These are phyloP conservation scores for Pseudocercospora eumusae DNA, from an alignment of 2,329 filamentous ascomycete species.

Conservation along the genomic window DNA sequence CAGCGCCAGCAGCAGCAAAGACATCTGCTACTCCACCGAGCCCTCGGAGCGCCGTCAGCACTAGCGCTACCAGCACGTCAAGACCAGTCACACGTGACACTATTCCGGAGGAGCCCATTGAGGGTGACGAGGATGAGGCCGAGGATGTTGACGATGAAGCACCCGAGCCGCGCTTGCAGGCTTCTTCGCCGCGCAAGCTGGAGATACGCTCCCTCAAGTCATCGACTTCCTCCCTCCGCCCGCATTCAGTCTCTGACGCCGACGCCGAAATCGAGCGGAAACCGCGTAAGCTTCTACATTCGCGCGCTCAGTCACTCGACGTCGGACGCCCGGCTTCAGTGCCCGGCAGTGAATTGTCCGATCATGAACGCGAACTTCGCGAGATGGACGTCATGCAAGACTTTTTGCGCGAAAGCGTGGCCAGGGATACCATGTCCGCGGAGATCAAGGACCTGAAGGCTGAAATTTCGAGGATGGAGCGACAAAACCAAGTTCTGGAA, in stretches of 20 bases:
- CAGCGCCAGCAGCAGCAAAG: conserved; percentile 11
- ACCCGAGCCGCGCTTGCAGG: conserved; percentile 19
- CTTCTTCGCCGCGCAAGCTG: conserved; percentile 31
- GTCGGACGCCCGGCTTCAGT: conserved; percentile 27
- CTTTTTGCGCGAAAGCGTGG: conserved; percentile 33
- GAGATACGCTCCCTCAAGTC: conserved; percentile 30
- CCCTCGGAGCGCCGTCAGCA: conserved; percentile 10
- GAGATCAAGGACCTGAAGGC: conserved; percentile 33
- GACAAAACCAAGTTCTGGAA: conserved; percentile 26
- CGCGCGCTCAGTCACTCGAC: conserved; percentile 30
- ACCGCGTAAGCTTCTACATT: conserved; percentile 24
- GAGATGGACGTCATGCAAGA: conserved; percentile 37
- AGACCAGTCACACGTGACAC: conserved; percentile 30
- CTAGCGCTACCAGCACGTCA: conserved; percentile 20
- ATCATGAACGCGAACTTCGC: conserved; percentile 29
- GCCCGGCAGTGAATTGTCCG: conserved; percentile 21
- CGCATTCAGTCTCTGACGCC: conserved; percentile 29
- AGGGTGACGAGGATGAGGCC: background rate
- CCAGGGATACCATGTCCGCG: conserved; percentile 29
- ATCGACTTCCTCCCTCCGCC: conserved; percentile 25
- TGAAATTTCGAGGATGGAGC: conserved; percentile 28
- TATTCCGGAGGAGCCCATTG: conserved; percentile 31
- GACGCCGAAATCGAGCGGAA: conserved; percentile 31
- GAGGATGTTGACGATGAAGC: conserved; percentile 11
- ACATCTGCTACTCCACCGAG: conserved; percentile 9